Base-by-base conservation (phyloP, 73 alveolate genomes). In the Stentor coeruleus region DNA sequence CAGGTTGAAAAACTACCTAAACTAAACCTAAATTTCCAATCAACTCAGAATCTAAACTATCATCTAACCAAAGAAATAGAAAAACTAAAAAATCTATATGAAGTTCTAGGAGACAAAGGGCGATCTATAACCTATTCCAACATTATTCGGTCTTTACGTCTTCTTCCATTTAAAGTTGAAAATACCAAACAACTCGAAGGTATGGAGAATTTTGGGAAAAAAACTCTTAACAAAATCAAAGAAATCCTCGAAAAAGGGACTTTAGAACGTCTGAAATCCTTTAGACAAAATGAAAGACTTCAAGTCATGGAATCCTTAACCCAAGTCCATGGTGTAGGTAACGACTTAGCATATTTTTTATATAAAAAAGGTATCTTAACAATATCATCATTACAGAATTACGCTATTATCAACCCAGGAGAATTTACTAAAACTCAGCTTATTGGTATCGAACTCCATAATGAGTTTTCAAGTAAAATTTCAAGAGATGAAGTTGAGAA, bases 271-370 rank as follows among this genome's bases (percentile, higher is more conserved):
- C 87, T 89, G 58, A 88, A 92, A 35, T 85, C 88, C 72, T 89
- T 95, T 11, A 60, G 87, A 80, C 82, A 87, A 42, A 96, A 94
- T 86, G 94, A 87, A 35, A 93, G 90, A 86, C 89, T 90, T 77
- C 82, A 82, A 42, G 86, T 91, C n/a, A 86, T 96, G 1, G 87
- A 92, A 39, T 83, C 75, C 49, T 88, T 96, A 41, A 87, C 86
- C 26, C 85, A 91, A 59, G 97, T 96, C 11, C 93, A 97, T 95
- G 99, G 99, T 3, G 86, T 96, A 30, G 99, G 99, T 58, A 90
- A 93, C 38, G 89, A 88, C 59, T 91, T 89, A 81, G 99, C 99
- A 15, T 60, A 85, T 74, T 82, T 86, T 58, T 93, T 95, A 74
- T 96, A 95, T 88, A 90, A 93, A n/a, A 82, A 92, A 77, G 98